Evolutionary conservation across 768 basidiomycete species (phyloP).

Genomic region (Piloderma croceum): DNA sequence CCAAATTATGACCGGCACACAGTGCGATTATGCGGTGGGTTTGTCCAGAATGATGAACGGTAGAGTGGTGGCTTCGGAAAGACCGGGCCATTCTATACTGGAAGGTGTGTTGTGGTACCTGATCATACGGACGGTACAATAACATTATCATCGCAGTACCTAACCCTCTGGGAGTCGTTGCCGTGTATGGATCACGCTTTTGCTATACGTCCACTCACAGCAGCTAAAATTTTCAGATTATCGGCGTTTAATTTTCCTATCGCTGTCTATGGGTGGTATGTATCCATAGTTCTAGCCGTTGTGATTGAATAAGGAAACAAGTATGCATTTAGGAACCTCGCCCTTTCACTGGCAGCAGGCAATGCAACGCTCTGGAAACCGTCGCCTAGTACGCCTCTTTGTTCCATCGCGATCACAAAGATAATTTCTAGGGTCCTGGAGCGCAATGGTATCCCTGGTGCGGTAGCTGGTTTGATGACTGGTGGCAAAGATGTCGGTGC

Average conservation of each 20-base stretch:
- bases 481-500: slow-evolving; percentile 81
- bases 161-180: slow-evolving; percentile 76
- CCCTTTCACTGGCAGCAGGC: slow-evolving; percentile 82
- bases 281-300: slow-evolving; percentile 47
- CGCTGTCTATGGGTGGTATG: slow-evolving; percentile 86
- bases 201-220: too few species aligned
- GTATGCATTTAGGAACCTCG: slow-evolving; percentile 78
- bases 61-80: slow-evolving; percentile 78
- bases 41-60: slow-evolving; percentile 95
- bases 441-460: slow-evolving; percentile 76
- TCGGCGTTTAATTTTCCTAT: slow-evolving; percentile 92
- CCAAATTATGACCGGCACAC: background rate
- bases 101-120: slow-evolving; percentile 66
- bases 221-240: too few species aligned
- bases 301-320: slow-evolving; percentile 60
- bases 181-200: too few species aligned
- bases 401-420: slow-evolving; percentile 85
- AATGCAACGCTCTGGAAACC: slow-evolving; percentile 97
- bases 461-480: slow-evolving; percentile 74
- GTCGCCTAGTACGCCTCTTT: slow-evolving; percentile 81
- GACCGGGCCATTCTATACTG: slow-evolving; percentile 85
- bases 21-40: slow-evolving; percentile 95
- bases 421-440: slow-evolving; percentile 80
- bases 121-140: too few species aligned
- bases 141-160: slow-evolving; percentile 66